Conservation (phyloP, 169 alveolate genomes). For the Plasmodium inui region DNA sequence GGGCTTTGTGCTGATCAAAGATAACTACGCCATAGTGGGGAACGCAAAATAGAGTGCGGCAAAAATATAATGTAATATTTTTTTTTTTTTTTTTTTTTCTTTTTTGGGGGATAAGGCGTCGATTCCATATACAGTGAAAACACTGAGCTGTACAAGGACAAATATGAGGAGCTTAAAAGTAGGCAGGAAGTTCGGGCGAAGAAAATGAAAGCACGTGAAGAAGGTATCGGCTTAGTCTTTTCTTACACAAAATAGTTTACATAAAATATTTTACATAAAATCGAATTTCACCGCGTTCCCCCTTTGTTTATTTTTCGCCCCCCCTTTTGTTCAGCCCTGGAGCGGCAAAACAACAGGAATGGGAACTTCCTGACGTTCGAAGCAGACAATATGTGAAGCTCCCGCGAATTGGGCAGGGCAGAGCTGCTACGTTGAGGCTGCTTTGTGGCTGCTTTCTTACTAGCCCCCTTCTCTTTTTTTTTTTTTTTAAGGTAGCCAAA, state of each 20-base stretch:
- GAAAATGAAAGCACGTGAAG: constrained; percentile 33
- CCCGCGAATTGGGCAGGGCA: neutral
- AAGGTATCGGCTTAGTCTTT: constrained; percentile 8
- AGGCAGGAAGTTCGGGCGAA: constrained; percentile 23
- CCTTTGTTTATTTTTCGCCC: neutral
- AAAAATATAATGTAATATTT: neutral
- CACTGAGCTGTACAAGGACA: constrained; percentile 44
- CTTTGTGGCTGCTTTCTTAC: neutral
- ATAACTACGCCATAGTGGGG: neutral
- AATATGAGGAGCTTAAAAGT: constrained; percentile 28
- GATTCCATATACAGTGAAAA: constrained; percentile 66
- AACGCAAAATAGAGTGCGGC: neutral
- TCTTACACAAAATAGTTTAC: neutral
- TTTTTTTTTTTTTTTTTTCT: constrained; percentile 6
- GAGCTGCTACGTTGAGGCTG: neutral
- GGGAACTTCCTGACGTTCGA: constrained; percentile 43
- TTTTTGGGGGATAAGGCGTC: constrained; percentile 18
- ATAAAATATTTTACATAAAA: neutral
- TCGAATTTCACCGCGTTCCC: neutral
- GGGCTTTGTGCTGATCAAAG: neutral
- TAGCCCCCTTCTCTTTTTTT: neutral
- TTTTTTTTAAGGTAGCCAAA: neutral
- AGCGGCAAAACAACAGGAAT: constrained; percentile 22
- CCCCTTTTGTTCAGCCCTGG: constrained; percentile 5
- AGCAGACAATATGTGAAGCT: constrained; percentile 1